Evolutionary conservation across 805 yeast genomes (phyloP), one percentile per base, ranked within the genome.

Genomic region (Starmerella cellae): DNA sequence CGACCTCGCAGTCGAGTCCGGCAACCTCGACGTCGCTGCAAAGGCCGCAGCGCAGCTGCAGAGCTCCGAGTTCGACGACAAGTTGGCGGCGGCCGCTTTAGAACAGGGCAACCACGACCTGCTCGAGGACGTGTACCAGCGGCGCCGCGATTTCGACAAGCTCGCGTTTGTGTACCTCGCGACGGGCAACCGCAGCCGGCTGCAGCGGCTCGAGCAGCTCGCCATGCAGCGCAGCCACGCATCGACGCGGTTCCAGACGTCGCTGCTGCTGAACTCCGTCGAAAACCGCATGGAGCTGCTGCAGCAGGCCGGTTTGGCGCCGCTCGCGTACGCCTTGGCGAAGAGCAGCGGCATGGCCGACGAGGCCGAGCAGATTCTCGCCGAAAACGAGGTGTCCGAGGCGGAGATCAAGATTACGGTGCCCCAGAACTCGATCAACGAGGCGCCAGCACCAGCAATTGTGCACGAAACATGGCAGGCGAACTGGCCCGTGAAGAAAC

Each of bases 261-360:
- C 91, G 20, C 63, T 87, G 44, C 88, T 78, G 63, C 70, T 75
- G 57, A 77, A 81, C 57, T 79, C 83, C 43, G 70, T 77, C 33
- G 79, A 78, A 55, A 75, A 79, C 58, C 76, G 95, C 59, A 74
- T 87, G 31, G 69, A 73, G 52, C 74, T 80, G 13, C 77, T 82
- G 52, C 72, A 79, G 39, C 75, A 79, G 52, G 77, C 81, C 39
- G 95, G 95, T 31, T 70, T 87, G 63, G 65, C 72, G 39, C 85
- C 97, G 5, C 71, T 93, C 55, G 98, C 97, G 2, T 93, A 87
- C 60, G 82, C 95, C 11, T 72, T 85, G 48, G 96, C 98, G 19
- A 82, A 81, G 60, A 68, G 91, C 23, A 82, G 78, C 53, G 95
- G 95, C 3, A 70, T 85, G 49, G 74, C 69, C 31, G 85, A 75